phyloP scores from a whole-genome alignment of 768 basidiomycete species.

The Amanita phalloides region DNA sequence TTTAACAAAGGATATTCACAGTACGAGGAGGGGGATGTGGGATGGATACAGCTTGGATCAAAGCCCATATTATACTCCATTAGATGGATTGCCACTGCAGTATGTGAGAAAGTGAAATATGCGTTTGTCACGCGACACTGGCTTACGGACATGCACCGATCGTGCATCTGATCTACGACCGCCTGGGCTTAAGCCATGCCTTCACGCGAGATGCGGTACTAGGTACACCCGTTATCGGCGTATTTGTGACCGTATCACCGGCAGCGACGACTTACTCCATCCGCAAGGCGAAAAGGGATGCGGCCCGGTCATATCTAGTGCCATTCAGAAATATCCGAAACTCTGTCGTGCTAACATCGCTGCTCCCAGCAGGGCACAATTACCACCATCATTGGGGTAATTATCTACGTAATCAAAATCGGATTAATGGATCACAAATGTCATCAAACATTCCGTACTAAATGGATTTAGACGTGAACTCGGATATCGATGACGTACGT shows the following conservation, averaged over 20 bases:
- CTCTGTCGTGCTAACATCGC: not conserved
- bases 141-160: constrained; percentile 5
- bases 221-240: not conserved
- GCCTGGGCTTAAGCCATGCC: constrained; percentile 16
- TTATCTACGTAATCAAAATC: not conserved
- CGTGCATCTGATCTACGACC: constrained; percentile 12
- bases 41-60: constrained; percentile 11
- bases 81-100: constrained; percentile 13
- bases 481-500: not conserved
- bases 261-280: not conserved
- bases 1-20: not conserved
- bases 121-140: constrained; percentile 23
- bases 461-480: not conserved
- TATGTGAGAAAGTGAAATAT: constrained; percentile 12
- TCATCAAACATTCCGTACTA: not conserved
- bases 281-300: not conserved
- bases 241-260: not conserved
- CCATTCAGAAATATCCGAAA: not conserved
- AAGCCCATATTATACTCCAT: constrained; percentile 18
- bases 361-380: not conserved
- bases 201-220: constrained; percentile 3
- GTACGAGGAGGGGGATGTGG: constrained; percentile 7
- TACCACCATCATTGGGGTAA: not conserved
- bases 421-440: not conserved
- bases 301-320: not conserved